Base-by-base conservation (phyloP, 1,284 basidiomycete genomes). In the Boletus smithii region DNA sequence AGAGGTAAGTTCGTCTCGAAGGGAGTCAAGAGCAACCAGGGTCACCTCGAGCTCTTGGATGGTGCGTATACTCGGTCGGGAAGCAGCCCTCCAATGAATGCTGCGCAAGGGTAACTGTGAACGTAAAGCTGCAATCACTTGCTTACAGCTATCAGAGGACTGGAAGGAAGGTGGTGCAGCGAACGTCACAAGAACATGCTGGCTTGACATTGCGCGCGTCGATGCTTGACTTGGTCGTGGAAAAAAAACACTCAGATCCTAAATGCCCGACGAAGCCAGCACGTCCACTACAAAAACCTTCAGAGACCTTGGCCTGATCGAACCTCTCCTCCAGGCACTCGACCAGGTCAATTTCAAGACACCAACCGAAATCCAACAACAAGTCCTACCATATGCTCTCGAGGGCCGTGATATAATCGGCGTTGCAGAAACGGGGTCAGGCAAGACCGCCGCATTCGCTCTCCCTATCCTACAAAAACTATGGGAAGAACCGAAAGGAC, bases 381-480 rank as follows among this genome's bases (percentile, higher is more conserved):
- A 94, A 59, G 77, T 81, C n/a, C 83, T 99, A 46, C 97, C 97
- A 0, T 83, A 86, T 70, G 95, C 95, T 11, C 71, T 99, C 2
- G 76, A 89, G 62, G 93, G 93, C 0, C 80, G 88, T 60, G 97
- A 99, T 70, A 92, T 99, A 55, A 99, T 99, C 52, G 97, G 97
- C 20, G 88, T 99, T 16, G 97, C 97, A 18, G 89, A 93, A 60
- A 99, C 97, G 23, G 97, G 97, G 39, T 95, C 91, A 14, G 97
- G 97, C 56, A 99, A 99, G 73, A 99, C 97, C 1, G 97, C 95
- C 9, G 97, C 97, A 3, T 99, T 99, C 71, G 91, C 91, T 16
- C 74, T 99, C 5, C 97, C 97, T 5, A 95, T 99, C 51, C 75
- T 99, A 30, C 95, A 99, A 70, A 92, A 91, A 54, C 72, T 99